Evolutionary conservation across 176 grass and related monocot genomes (phyloP), one percentile per base, ranked within the genome.

Genomic region (Zoysia japonica): DNA sequence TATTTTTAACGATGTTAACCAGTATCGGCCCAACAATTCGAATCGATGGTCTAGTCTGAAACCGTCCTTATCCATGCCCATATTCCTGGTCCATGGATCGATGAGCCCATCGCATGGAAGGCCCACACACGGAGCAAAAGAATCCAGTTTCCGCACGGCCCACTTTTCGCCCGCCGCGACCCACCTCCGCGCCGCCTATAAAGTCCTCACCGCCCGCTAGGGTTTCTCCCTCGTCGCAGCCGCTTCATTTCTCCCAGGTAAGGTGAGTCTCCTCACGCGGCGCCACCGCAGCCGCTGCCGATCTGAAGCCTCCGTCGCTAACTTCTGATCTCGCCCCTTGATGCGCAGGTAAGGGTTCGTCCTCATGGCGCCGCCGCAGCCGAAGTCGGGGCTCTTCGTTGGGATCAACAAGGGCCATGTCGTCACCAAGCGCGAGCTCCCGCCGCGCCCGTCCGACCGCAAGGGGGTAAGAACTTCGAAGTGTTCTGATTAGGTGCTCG

Each of bases 341-440:
- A 10, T 7, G 28, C 28, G 60, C 72, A 91, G 89, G 85, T 82
- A 87, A 54, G 54, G 72, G 51, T 79, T 78, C 61, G 46, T 64
- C 67, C 65, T 69, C 66, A 90, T 93, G 91, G 82, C 91, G 49
- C 79, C 91, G 70, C 50, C 75, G 46, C 82, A 85, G 82, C 75
- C 85, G 64, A 90, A 93, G 57, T 88, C 85, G 1, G 88, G 91
- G 43, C 75, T 93, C 51, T 88, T 93, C 71, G 85, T 90, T 9
- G 91, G 88, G 51, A 46, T 93, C 11, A 93, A 93, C 88, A 90
- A 88, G 59, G 91, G 85, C 0, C 91, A 90, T 54, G 28, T 90
- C 16, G 85, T 93, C 61, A 93, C 91, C 75, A 90, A 88, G 79
- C 74, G 91, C n/a, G 79, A 90, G 88, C 70, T 90, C 2, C 61